Conservation (phyloP, 352 stramenopile species). For the Pythium vanterpoolii region DNA sequence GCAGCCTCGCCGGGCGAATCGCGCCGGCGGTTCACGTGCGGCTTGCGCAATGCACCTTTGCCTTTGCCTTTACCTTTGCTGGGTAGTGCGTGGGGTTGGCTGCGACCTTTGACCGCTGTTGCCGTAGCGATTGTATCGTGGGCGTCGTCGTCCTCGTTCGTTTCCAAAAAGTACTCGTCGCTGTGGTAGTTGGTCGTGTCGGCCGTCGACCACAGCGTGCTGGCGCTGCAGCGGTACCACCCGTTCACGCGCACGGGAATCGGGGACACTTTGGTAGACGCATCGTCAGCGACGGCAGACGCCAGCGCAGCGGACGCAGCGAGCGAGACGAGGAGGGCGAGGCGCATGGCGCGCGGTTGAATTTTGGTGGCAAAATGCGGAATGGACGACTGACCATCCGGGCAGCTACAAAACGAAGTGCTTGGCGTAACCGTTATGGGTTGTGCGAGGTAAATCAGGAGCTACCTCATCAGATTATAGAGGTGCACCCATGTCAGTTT, state of each 20-base stretch:
- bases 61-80: too few species aligned
- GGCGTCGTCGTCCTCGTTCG: slow-evolving; percentile 8
- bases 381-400: neutral
- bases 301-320: neutral
- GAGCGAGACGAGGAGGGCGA: neutral
- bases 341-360: neutral
- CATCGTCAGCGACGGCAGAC: neutral
- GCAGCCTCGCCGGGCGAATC: slow-evolving; percentile 41
- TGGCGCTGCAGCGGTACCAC: slow-evolving; percentile 33
- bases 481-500: slow-evolving; percentile 6
- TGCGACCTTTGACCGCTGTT: slow-evolving; percentile 22
- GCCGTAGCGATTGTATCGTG: slow-evolving; percentile 37
- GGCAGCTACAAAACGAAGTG: neutral
- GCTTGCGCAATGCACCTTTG: slow-evolving; percentile 25
- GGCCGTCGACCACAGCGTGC: slow-evolving; percentile 26
- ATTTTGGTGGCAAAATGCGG: neutral
- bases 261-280: neutral
- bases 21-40: slow-evolving; percentile 38
- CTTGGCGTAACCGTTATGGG: neutral
- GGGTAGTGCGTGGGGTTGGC: neutral
- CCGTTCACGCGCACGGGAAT: slow-evolving; percentile 31
- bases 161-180: slow-evolving; percentile 10
- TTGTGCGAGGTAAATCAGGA: slow-evolving; percentile 9
- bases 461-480: neutral
- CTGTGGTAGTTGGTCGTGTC: slow-evolving; percentile 9